Base-by-base conservation (phyloP, 2,329 filamentous ascomycete species). In the Arthrobotrys megalospora region DNA sequence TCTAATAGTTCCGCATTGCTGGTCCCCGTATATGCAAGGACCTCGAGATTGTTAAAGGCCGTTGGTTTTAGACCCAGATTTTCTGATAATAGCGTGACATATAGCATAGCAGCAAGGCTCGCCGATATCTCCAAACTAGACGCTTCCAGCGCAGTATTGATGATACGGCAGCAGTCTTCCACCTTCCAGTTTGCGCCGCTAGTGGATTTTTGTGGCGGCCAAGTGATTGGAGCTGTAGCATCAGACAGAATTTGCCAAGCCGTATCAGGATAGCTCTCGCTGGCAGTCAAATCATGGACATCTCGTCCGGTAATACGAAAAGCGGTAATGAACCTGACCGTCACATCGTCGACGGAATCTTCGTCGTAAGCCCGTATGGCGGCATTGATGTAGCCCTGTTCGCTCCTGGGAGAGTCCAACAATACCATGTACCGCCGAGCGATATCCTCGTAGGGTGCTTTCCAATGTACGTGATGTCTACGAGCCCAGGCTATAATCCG, bases 391-490 rank as follows among this genome's bases (percentile, higher is more conserved):
- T 21, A 60, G n/a, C 38, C 38, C 7, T 21, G 32, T 43, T 60
- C 32, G 1, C n/a, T 60, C 8, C 34, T 2, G n/a, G 53, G 12
- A 32, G 53, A 38, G 7, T 19, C 12, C 12, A 60, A 21, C n/a
- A 60, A 19, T 11, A n/a, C 10, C 53, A 60, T 60, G 16, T 60
- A 60, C n/a, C 19, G 34, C 11, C 16, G 16, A n/a, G 53, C 53
- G 0, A 60, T 14, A 41, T 21, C 53, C 11, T 41, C 34, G 32
- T 16, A 60, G 0, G 53, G 32, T n/a, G 53, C 32, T n/a, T 19
- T 60, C 53, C 53, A 60, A 6, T 32, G n/a, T 0, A 60, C 53
- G 14, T 38, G 10, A n/a, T 38, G 7, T 14, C 16, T 28, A 2
- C n/a, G 32, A 12, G 2, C 12, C 32, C 53, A 41, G n/a, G 32